Base-by-base conservation (phyloP, 2,329 filamentous ascomycete species). In the Phialophora macrospora region DNA sequence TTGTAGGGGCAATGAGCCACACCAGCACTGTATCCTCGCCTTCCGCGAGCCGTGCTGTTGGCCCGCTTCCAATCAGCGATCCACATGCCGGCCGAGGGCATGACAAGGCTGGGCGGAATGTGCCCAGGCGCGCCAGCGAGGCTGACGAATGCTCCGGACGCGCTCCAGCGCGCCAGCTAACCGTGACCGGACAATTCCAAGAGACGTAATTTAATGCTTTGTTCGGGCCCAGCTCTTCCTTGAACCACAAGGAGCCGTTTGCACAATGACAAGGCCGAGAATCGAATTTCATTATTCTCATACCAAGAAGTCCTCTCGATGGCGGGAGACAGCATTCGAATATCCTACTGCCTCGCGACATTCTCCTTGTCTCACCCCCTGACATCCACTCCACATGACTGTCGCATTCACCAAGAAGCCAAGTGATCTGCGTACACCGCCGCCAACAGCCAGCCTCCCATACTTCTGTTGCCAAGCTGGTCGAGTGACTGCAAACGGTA, bases 401-500 rank as follows among this genome's bases (percentile, higher is more conserved):
- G 52, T 24, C 17, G 28, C 6, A 20, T n/a, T 28, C 24, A 24
- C 14, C 22, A 8, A 22, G 48, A 26, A 26, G 26, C 3, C 20
- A 8, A 26, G 48, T 52, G 48, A 52, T 17, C 48, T 22, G 22
- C 20, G 22, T 22, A 22, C 22, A 52, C 9, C 4, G 48, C 26
- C 26, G 20, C 48, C 48, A 52, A 26, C 20, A 22, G 26, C 52
- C 52, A 32, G 52, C 52, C 52, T 55, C 17, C 28, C 28, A 34
- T 24, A 34, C 7, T 32, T 55, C 28, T 24, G 48, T 26, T 6
- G 20, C 48, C 48, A 28, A 17, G 26, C 52, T 28, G 52, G 9
- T n/a, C 52, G 8, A 32, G 26, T 34, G 52, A 7, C 28, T 55
- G 52, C 52, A 34, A 55, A 55, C 52, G 26, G 52, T 55, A 55